Evolutionary conservation across 116 monocot genomes (phyloP).

Genomic region (Zostera marina): DNA sequence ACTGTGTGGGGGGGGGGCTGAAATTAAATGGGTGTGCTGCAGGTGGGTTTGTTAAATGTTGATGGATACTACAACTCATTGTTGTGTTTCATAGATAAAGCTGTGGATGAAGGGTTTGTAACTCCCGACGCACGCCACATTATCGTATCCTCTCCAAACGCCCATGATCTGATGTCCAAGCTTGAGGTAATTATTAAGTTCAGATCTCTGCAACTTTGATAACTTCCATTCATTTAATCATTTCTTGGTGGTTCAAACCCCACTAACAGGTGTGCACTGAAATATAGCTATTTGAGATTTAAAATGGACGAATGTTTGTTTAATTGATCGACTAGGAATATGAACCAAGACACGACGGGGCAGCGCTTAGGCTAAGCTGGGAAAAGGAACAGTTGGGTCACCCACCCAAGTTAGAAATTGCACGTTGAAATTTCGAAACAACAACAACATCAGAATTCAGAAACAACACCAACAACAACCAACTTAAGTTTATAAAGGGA

Average conservation of each 20-base stretch:
- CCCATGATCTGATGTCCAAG: conserved; percentile 42
- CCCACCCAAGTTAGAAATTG: conserved; percentile 37
- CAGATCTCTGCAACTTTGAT: neutral
- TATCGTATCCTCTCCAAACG: conserved; percentile 35
- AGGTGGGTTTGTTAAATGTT: conserved; percentile 69
- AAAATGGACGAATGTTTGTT: neutral
- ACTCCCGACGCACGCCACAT: conserved; percentile 41
- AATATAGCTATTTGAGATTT: neutral
- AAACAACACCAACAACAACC: no score
- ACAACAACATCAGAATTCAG: no score
- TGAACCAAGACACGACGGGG: conserved; percentile 46
- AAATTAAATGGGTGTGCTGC: conserved; percentile 4
- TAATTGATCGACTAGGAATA: conserved; percentile 34
- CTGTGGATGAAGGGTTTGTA: conserved; percentile 65
- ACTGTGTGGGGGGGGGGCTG: no score
- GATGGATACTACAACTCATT: conserved; percentile 67
- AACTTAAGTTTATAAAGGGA: no score
- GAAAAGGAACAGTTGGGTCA: conserved; percentile 57
- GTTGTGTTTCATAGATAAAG: conserved; percentile 50
- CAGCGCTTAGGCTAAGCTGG: conserved; percentile 54
- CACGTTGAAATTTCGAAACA: conserved; percentile 3
- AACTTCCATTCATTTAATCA: no score
- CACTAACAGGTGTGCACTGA: neutral
- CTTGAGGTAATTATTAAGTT: conserved; percentile 27
- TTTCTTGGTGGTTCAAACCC: no score